phyloP scores from a whole-genome alignment of 2,329 filamentous ascomycete species.

The Mycogone perniciosa region DNA sequence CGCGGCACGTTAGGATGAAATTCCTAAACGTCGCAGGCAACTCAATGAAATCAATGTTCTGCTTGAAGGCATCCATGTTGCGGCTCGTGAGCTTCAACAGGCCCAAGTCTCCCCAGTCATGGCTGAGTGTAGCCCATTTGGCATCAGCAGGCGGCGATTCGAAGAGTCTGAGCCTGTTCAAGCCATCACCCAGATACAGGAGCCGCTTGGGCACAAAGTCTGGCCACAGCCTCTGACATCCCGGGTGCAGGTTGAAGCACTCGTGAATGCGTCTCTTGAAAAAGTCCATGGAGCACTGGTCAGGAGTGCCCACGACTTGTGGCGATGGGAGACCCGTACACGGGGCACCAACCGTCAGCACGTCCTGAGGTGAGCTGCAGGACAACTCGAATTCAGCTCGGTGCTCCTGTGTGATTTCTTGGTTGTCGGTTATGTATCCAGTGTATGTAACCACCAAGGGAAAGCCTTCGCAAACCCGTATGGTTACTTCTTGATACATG shows the following conservation, averaged over 20 bases:
- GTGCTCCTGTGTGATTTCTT: too few relatives aligned
- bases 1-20: neutral
- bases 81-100: neutral
- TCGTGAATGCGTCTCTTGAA: neutral
- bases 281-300: neutral
- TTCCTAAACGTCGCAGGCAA: constrained; percentile 2
- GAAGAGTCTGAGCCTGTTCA: neutral
- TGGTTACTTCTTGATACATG: neutral
- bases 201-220: neutral
- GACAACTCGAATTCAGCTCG: neutral
- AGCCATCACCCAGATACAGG: neutral
- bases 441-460: neutral
- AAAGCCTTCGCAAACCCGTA: neutral
- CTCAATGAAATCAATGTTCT: neutral
- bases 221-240: too few relatives aligned
- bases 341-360: neutral
- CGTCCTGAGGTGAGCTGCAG: neutral
- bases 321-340: neutral
- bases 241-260: neutral
- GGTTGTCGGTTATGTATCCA: neutral
- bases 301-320: neutral
- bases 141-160: neutral
- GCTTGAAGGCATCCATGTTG: neutral
- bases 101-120: constrained; percentile 1
- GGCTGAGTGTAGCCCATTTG: constrained; percentile 5